Conservation (phyloP, 768 basidiomycete genomes). For the Mycena olivaceomarginata region DNA sequence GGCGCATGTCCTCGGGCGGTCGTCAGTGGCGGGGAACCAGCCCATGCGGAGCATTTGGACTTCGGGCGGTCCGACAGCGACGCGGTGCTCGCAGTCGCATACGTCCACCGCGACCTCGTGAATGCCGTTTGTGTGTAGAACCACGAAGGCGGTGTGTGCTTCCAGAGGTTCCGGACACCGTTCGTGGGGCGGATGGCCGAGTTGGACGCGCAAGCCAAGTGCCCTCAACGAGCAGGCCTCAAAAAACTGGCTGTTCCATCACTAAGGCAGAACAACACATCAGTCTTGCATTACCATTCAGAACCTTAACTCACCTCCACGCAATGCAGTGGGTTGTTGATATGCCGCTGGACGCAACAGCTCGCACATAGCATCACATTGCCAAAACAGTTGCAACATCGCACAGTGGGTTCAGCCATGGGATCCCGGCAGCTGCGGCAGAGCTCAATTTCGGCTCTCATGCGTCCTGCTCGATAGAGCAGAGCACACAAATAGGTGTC, state of each 20-base stretch:
- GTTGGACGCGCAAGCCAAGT: conserved; percentile 47
- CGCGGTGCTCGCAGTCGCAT: no score
- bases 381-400: conserved; percentile 38
- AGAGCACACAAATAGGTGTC: no score
- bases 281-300: not conserved
- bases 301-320: conserved; percentile 31
- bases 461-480: no score
- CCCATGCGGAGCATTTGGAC: conserved; percentile 56
- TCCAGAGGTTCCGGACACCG: no score
- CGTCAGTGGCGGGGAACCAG: conserved; percentile 54
- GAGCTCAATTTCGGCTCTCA: no score
- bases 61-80: not conserved
- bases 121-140: no score
- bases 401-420: no score
- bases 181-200: conserved; percentile 38
- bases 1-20: conserved; percentile 50
- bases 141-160: no score
- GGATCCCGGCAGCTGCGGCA: no score
- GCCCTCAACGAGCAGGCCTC: conserved; percentile 22
- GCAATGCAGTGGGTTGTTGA: conserved; percentile 27
- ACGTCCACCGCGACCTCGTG: no score
- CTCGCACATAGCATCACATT: conserved; percentile 24
- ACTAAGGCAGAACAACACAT: conserved; percentile 17
- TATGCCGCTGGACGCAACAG: conserved; percentile 33
- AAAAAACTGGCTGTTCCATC: conserved; percentile 41